A percentile compares a stretch with the other conserved stretches of the same genome.
phyloP scores from a whole-genome alignment of 2,329 filamentous ascomycete genomes.

The Aspergillus ochraceus region DNA sequence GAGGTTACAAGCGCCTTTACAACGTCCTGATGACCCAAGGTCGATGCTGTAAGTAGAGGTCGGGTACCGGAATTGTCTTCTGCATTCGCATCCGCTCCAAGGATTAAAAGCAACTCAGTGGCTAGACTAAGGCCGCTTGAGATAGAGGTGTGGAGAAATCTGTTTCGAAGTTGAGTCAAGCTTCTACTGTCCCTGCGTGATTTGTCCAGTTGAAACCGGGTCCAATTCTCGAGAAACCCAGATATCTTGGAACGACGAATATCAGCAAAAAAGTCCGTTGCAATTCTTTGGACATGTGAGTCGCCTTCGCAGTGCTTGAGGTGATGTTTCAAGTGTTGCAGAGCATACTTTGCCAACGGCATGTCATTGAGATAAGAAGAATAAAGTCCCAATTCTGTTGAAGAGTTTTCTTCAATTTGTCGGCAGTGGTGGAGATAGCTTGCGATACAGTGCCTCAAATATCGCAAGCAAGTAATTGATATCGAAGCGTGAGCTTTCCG shows the following conservation, averaged over 20 bases:
- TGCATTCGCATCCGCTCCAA: not conserved
- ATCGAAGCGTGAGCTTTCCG: not conserved
- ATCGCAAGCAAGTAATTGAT: not conserved
- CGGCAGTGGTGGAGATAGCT: not conserved
- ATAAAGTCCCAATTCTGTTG: not conserved
- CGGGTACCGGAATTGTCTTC: not conserved
- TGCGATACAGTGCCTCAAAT: not conserved
- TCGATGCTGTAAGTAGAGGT: not conserved
- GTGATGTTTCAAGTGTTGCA: not conserved
- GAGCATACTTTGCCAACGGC: not conserved
- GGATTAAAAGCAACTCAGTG: not conserved
- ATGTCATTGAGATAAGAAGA: not conserved
- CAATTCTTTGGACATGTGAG: not conserved
- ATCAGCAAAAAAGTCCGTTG: not conserved
- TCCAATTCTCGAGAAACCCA: not conserved
- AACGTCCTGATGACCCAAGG: not conserved
- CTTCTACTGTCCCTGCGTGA: not conserved
- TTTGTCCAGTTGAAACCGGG: not conserved
- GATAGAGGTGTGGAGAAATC: not conserved
- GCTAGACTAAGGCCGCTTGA: not conserved
- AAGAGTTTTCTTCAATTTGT: not conserved
- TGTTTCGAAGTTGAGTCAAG: not conserved
- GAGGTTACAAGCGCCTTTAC: not conserved
- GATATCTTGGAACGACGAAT: not conserved
- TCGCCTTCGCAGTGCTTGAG: not conserved